phyloP scores from a whole-genome alignment of 2,329 filamentous ascomycete genomes.

The Aspergillus transmontanensis region DNA sequence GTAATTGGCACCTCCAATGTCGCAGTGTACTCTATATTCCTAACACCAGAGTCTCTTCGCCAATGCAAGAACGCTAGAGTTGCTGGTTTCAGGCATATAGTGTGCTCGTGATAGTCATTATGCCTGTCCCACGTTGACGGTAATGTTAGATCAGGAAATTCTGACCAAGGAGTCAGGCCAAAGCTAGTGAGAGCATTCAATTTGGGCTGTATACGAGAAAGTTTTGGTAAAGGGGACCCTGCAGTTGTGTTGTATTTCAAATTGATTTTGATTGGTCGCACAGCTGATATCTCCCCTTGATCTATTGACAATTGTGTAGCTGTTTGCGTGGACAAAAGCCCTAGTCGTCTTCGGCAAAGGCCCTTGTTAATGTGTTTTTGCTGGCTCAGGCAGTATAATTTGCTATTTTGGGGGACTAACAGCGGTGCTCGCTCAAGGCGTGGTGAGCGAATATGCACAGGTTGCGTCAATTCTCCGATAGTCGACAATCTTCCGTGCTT shows the following conservation, averaged over 20 bases:
- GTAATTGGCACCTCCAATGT: slow-evolving; percentile 3
- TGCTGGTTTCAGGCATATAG: neutral
- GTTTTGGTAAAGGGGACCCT: slow-evolving; percentile 1
- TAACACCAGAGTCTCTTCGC: neutral
- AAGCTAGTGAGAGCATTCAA: slow-evolving; percentile 20
- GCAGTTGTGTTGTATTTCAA: slow-evolving; percentile 13
- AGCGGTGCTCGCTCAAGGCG: slow-evolving; percentile 15
- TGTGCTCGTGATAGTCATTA: slow-evolving; percentile 1
- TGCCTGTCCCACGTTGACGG: slow-evolving; percentile 10
- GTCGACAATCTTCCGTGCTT: neutral
- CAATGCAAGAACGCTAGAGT: neutral
- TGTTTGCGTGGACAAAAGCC: slow-evolving; percentile 7
- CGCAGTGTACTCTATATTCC: slow-evolving; percentile 5
- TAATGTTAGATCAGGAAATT: slow-evolving; percentile 16
- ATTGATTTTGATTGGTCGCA: slow-evolving; percentile 4
- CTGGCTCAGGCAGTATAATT: slow-evolving; percentile 8
- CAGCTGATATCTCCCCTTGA: neutral
- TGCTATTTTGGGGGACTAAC: slow-evolving; percentile 7
- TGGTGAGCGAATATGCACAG: slow-evolving; percentile 14
- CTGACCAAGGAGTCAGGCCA: slow-evolving; percentile 12
- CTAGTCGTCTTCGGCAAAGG: slow-evolving; percentile 1
- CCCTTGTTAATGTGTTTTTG: slow-evolving; percentile 10
- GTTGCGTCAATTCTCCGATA: slow-evolving; percentile 11
- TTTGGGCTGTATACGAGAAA: slow-evolving; percentile 9
- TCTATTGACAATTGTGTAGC: neutral